Evolutionary conservation across 345 rosid genomes (phyloP).

Genomic region (Citrus medica): DNA sequence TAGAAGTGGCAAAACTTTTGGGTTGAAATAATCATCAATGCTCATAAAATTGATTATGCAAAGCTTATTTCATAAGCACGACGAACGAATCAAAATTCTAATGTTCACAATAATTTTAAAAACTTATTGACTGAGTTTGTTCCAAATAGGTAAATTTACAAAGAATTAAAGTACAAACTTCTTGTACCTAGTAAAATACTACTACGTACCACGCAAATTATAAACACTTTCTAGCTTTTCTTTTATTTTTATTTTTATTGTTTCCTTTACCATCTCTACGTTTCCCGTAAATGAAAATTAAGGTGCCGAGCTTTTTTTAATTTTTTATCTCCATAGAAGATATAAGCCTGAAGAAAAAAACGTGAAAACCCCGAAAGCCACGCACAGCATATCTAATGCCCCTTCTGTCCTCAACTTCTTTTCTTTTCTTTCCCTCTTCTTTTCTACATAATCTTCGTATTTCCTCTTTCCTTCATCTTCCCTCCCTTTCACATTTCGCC

Average conservation of each 20-base stretch:
- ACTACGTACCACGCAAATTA: no score
- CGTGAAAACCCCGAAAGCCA: constrained; percentile 37
- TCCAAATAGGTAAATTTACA: neutral
- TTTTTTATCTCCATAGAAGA: constrained; percentile 25
- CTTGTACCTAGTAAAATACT: no score
- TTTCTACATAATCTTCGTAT: constrained; percentile 38
- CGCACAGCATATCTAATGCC: constrained; percentile 48
- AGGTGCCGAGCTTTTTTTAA: neutral
- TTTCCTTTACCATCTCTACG: neutral
- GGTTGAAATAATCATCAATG: neutral
- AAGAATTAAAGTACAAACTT: neutral
- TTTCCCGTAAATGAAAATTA: no score
- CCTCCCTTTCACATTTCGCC: constrained; percentile 28
- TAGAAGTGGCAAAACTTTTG: neutral
- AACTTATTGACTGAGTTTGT: neutral
- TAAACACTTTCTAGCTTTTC: neutral
- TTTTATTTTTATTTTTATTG: no score
- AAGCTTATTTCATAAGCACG: neutral
- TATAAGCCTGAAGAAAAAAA: constrained; percentile 32
- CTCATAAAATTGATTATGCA: neutral
- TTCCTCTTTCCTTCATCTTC: constrained; percentile 32
- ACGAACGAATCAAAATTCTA: no score
- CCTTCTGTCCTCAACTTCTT: constrained; percentile 43
- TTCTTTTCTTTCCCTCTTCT: constrained; percentile 51
- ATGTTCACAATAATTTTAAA: no score